Percentiles rank a stretch among this genome's conserved stretches.
Conservation (phyloP, 495 filamentous ascomycete species). For the Daldinia caldariorum region DNA sequence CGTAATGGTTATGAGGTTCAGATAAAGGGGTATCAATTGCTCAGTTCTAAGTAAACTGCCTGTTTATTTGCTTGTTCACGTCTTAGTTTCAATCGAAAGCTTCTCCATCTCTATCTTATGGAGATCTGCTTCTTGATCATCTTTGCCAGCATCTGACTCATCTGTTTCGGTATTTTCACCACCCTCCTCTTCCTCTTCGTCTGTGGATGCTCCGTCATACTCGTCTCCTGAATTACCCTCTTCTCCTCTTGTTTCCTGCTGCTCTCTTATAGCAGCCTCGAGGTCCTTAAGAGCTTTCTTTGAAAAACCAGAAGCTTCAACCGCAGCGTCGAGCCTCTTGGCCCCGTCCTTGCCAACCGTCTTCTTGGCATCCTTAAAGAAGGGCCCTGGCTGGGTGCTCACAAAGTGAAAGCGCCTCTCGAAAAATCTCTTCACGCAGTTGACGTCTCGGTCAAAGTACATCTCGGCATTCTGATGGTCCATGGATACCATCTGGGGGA, state of each 20-base stretch:
- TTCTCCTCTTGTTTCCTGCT: conserved; percentile 53
- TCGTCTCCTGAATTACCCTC: conserved; percentile 56
- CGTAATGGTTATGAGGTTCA: background rate
- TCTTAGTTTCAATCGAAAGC: conserved; percentile 34
- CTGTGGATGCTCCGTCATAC: conserved; percentile 45
- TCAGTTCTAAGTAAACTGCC: background rate
- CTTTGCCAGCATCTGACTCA: conserved; percentile 17
- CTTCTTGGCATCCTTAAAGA: conserved; percentile 83
- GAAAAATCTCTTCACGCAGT: conserved; percentile 94
- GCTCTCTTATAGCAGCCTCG: conserved; percentile 83
- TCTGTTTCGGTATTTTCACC: conserved; percentile 26
- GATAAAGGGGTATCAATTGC: conserved; percentile 34
- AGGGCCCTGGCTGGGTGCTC: conserved; percentile 82
- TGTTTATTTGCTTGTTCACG: conserved; percentile 19
- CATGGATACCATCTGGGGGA: conserved; percentile 98
- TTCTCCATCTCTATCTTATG: conserved; percentile 23
- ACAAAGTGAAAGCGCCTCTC: conserved; percentile 86
- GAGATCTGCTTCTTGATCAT: conserved; percentile 10
- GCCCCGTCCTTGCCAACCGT: conserved; percentile 69
- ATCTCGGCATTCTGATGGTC: conserved; percentile 91
- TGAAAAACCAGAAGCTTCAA: conserved; percentile 93
- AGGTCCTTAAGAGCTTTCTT: conserved; percentile 95
- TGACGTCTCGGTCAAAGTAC: conserved; percentile 95
- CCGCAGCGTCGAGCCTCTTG: conserved; percentile 82
- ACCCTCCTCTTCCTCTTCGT: conserved; percentile 44